A percentile compares a stretch with the other conserved stretches of the same genome.
Evolutionary conservation across 2,329 filamentous ascomycete species (phyloP).

Genomic region (Trichoderma sp.): DNA sequence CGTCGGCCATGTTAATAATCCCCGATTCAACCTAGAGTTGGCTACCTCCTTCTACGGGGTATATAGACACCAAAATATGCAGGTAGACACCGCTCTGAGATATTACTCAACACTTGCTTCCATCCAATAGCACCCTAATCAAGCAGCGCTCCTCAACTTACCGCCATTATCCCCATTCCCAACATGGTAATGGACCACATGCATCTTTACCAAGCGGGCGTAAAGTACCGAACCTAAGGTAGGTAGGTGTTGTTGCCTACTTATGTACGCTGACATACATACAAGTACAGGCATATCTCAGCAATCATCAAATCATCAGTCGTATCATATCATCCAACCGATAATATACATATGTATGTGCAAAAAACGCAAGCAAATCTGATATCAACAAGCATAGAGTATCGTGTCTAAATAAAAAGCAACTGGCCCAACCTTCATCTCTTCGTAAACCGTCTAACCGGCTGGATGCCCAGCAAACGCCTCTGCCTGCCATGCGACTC

Average conservation of each 20-base stretch:
- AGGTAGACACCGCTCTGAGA: neutral
- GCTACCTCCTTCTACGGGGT: too few species aligned
- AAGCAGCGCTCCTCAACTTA: neutral
- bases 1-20: neutral
- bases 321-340: neutral
- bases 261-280: neutral
- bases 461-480: neutral
- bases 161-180: neutral
- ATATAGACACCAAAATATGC: neutral
- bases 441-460: neutral
- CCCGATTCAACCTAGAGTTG: neutral
- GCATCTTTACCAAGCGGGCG: neutral
- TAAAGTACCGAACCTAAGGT: neutral
- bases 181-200: neutral
- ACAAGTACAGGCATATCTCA: neutral
- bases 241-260: neutral
- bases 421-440: neutral
- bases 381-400: neutral
- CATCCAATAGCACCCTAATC: neutral
- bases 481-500: neutral
- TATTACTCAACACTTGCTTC: neutral
- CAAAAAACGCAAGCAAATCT: neutral
- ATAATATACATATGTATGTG: neutral
- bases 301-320: neutral
- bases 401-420: neutral